These are phyloP conservation scores for Ceratobasidium sp. DNA, from an alignment of 1,284 basidiomycete species.

Conservation along the genomic window DNA sequence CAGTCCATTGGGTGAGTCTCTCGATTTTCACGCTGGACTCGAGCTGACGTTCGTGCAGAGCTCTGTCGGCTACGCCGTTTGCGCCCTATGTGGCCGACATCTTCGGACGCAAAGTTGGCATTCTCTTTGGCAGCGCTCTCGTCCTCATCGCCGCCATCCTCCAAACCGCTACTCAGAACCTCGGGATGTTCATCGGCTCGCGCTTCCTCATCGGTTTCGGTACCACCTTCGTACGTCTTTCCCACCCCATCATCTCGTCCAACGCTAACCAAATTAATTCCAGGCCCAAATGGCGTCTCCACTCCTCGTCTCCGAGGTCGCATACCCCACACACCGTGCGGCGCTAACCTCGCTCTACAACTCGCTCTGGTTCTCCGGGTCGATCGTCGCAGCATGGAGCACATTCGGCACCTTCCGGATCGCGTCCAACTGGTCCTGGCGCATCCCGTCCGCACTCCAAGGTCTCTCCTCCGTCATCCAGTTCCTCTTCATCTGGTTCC, in stretches of 20 bases:
- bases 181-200: constrained; percentile 81
- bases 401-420: constrained; percentile 52
- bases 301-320: constrained; percentile 54
- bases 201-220: constrained; percentile 84
- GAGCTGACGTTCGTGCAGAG: constrained; percentile 13
- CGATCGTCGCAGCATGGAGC: constrained; percentile 54
- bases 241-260: constrained; percentile 8
- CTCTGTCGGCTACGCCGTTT: constrained; percentile 43
- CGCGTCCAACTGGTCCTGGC: constrained; percentile 54
- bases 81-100: constrained; percentile 51
- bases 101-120: constrained; percentile 51
- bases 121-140: constrained; percentile 56
- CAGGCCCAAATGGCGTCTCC: constrained; percentile 59
- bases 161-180: constrained; percentile 75
- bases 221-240: constrained; percentile 62
- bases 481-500: constrained; percentile 51
- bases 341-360: constrained; percentile 54
- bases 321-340: constrained; percentile 56
- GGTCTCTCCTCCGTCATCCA: constrained; percentile 53
- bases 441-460: constrained; percentile 55
- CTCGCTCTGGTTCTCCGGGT: constrained; percentile 53
- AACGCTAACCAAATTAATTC: neutral
- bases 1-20: constrained; percentile 58
- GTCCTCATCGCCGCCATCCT: constrained; percentile 67
- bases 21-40: constrained; percentile 3